Evolutionary conservation across 805 yeast species (phyloP).

Genomic region (Isabelozyma rhagii): DNA sequence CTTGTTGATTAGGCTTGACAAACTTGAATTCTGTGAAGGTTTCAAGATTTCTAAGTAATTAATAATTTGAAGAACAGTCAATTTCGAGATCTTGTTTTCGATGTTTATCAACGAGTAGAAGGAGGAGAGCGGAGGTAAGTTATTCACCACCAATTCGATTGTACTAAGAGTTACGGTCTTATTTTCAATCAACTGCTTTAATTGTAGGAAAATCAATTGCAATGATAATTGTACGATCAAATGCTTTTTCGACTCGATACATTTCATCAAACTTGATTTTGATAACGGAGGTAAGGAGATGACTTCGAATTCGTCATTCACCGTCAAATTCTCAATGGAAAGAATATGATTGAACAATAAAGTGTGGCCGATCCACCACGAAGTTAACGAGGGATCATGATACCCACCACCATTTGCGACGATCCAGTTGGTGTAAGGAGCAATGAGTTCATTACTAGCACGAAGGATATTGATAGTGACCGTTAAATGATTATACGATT

Average conservation of each 20-base stretch:
- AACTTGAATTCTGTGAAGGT: conserved; percentile 14
- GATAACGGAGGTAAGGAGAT: conserved; percentile 60
- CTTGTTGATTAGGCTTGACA: conserved; percentile 12
- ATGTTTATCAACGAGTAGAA: conserved; percentile 44
- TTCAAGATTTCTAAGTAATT: conserved; percentile 31
- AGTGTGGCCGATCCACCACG: conserved; percentile 81
- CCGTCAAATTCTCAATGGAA: conserved; percentile 46
- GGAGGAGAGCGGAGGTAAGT: conserved; percentile 51
- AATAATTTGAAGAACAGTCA: conserved; percentile 46
- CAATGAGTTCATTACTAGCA: conserved; percentile 64
- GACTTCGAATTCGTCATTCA: not conserved
- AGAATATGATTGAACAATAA: conserved; percentile 58
- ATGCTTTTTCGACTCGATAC: conserved; percentile 42
- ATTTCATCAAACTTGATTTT: conserved; percentile 53
- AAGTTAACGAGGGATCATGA: conserved; percentile 74
- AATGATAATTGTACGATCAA: conserved; percentile 62
- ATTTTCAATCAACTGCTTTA: conserved; percentile 47
- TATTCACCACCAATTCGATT: conserved; percentile 22
- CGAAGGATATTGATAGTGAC: conserved; percentile 50
- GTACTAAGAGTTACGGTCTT: conserved; percentile 14
- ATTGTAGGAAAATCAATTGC: conserved; percentile 53
- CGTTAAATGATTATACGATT: conserved; percentile 59
- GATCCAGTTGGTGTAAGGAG: conserved; percentile 62
- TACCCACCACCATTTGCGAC: conserved; percentile 58
- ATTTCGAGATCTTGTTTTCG: conserved; percentile 38